phyloP scores from a whole-genome alignment of 352 stramenopile species.

The Detonula confervacea region DNA sequence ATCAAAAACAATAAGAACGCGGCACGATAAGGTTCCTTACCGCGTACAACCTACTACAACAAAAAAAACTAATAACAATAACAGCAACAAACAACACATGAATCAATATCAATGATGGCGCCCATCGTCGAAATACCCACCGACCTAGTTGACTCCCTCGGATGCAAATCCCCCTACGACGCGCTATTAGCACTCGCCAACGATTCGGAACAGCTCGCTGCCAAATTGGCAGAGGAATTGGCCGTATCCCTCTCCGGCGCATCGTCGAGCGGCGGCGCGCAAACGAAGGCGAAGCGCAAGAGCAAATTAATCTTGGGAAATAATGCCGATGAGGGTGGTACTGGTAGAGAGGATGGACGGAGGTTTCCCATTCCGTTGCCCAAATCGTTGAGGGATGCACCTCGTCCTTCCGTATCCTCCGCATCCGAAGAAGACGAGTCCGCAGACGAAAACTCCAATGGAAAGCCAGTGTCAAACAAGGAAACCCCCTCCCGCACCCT shows the following conservation, averaged over 20 bases:
- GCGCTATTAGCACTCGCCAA: conserved; percentile 35
- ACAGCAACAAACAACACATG: conserved; percentile 2
- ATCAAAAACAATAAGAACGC: too few relatives aligned
- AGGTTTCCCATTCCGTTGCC: conserved; percentile 19
- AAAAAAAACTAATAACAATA: too few relatives aligned
- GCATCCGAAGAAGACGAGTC: neutral
- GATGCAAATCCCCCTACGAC: conserved; percentile 24
- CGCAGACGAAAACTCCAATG: conserved; percentile 1
- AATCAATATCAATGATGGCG: conserved; percentile 8
- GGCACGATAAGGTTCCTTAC: too few relatives aligned
- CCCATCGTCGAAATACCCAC: conserved; percentile 17
- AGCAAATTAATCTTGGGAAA: too few relatives aligned
- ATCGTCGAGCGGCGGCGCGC: neutral
- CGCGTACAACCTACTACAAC: too few relatives aligned
- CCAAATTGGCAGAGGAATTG: conserved; percentile 38
- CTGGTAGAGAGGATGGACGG: neutral
- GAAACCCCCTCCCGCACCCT: neutral
- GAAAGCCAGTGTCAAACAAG: neutral
- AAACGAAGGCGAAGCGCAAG: neutral
- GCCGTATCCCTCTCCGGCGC: conserved; percentile 26
- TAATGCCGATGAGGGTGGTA: too few relatives aligned
- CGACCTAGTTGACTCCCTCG: conserved; percentile 41
- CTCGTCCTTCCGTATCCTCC: conserved; percentile 2
- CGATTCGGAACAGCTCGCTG: conserved; percentile 28
- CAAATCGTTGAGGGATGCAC: conserved; percentile 31